A percentile compares a stretch with the other conserved stretches of the same genome.
Evolutionary conservation across 140 eudicot species (phyloP).

Genomic region (Bidens hawaiensis): DNA sequence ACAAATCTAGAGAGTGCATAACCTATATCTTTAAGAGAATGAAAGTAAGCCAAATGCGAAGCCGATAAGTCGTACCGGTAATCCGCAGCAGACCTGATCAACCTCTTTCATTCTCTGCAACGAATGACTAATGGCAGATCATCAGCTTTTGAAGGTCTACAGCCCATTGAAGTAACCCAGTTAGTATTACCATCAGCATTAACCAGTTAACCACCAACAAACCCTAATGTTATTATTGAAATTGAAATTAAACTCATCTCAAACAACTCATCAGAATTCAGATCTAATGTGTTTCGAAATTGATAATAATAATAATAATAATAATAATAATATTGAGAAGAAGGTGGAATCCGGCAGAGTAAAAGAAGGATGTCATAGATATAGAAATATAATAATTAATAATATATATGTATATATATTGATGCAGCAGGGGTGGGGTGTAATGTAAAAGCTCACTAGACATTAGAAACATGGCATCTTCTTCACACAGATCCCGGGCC

Average conservation of each 20-base stretch:
- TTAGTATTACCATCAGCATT: too few species aligned
- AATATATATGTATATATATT: too few species aligned
- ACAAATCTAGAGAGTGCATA: constrained; percentile 71
- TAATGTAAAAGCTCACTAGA: constrained; percentile 77
- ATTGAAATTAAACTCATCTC: too few species aligned
- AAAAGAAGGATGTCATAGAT: constrained; percentile 21
- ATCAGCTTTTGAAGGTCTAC: constrained; percentile 66
- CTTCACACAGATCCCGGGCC: constrained; percentile 74
- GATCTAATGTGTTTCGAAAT: background rate
- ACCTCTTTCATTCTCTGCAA: constrained; percentile 65
- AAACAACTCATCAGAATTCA: too few species aligned
- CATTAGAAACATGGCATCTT: constrained; percentile 50
- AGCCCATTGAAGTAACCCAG: constrained; percentile 69
- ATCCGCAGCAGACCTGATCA: constrained; percentile 72
- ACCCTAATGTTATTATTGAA: too few species aligned
- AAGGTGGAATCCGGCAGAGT: constrained; percentile 43
- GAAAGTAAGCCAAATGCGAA: constrained; percentile 78
- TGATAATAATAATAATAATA: background rate
- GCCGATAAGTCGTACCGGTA: constrained; percentile 73
- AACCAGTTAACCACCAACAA: too few species aligned
- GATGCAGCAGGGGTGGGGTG: too few species aligned
- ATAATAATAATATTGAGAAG: too few species aligned
- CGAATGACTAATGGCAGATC: constrained; percentile 71
- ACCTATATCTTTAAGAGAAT: constrained; percentile 65
- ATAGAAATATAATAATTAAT: background rate